A percentile compares a stretch with the other conserved stretches of the same genome.
Conservation (phyloP, 208 protist species). For the Tritrichomonas foetus region DNA sequence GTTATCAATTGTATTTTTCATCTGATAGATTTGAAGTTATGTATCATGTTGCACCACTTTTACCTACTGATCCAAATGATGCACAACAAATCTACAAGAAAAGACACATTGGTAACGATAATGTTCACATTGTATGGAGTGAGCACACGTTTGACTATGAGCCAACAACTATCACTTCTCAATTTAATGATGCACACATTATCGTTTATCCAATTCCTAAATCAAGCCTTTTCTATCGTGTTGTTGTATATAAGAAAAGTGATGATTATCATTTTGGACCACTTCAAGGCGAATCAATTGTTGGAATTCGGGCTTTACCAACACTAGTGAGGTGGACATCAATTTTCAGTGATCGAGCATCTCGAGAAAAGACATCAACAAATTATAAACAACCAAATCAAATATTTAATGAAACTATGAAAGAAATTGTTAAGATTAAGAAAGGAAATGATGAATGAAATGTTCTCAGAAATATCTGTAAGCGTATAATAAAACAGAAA, state of each 20-base stretch:
- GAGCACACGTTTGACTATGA: constrained; percentile 11
- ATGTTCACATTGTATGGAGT: not conserved
- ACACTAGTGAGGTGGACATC: not conserved
- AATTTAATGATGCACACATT: constrained; percentile 29
- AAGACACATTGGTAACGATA: constrained; percentile 37
- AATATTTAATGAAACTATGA: too few species aligned
- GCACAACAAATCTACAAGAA: constrained; percentile 30
- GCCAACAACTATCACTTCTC: not conserved
- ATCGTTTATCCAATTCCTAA: not conserved
- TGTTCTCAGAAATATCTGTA: too few species aligned
- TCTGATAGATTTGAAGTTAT: not conserved
- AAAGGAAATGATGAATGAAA: too few species aligned
- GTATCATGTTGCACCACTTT: not conserved
- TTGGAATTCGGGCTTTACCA: not conserved
- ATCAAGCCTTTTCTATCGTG: not conserved
- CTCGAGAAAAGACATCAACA: not conserved
- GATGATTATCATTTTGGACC: not conserved
- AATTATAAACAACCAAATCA: too few species aligned
- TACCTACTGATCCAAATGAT: constrained; percentile 22
- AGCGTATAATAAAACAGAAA: too few species aligned
- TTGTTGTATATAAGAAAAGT: not conserved
- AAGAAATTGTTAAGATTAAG: too few species aligned
- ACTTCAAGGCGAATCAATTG: not conserved
- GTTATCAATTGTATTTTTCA: not conserved
- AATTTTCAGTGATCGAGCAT: not conserved